These are phyloP conservation scores for Fagus sylvatica DNA, from an alignment of 306 rosid species.

Conservation along the genomic window DNA sequence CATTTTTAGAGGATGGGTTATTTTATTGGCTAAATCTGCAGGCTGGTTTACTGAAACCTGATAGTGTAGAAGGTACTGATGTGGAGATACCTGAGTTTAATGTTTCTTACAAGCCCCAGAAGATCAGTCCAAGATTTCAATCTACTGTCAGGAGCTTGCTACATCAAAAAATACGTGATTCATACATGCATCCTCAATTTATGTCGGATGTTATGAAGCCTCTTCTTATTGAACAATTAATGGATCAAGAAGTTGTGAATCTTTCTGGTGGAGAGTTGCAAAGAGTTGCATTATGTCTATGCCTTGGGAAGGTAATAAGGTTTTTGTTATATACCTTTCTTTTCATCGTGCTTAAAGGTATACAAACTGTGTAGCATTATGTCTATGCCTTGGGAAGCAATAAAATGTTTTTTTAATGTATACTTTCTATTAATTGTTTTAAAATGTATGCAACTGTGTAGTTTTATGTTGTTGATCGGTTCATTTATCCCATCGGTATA, in stretches of 20 bases:
- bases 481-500: no score
- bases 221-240: slow-evolving; percentile 87
- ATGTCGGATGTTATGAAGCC: slow-evolving; percentile 97
- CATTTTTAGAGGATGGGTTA: not conserved
- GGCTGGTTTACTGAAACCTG: slow-evolving; percentile 98
- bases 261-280: slow-evolving; percentile 99
- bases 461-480: no score
- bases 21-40: slow-evolving; percentile 32
- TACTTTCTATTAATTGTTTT: not conserved
- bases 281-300: slow-evolving; percentile 87
- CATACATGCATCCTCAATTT: slow-evolving; percentile 87
- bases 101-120: slow-evolving; percentile 96
- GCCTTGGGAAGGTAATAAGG: slow-evolving; percentile 84
- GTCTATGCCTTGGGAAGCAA: no score
- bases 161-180: slow-evolving; percentile 72
- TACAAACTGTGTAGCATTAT: no score
- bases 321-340: no score
- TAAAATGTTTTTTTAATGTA: no score
- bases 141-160: slow-evolving; percentile 76
- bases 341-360: no score
- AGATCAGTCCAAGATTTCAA: slow-evolving; percentile 84
- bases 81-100: slow-evolving; percentile 91
- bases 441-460: no score
- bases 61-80: slow-evolving; percentile 60
- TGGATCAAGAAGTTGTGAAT: slow-evolving; percentile 96